Evolutionary conservation across 768 basidiomycete species (phyloP).

Genomic region (Leucocoprinus birnbaumii): DNA sequence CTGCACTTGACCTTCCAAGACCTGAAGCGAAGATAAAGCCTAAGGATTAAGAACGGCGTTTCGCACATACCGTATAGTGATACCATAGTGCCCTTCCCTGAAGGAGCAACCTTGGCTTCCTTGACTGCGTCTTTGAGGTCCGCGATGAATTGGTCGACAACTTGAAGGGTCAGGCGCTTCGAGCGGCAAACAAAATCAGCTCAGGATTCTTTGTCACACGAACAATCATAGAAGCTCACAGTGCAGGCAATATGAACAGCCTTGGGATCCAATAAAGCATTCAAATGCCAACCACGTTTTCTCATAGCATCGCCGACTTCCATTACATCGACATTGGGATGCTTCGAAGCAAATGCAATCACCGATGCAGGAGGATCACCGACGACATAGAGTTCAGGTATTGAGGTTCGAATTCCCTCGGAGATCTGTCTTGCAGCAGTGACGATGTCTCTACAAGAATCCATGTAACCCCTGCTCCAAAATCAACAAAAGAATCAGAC

Average conservation of each 20-base stretch:
- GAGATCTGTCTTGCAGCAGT: slow-evolving; percentile 69
- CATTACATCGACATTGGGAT: slow-evolving; percentile 65
- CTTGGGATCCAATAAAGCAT: slow-evolving; percentile 73
- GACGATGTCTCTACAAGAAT: slow-evolving; percentile 84
- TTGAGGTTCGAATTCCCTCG: slow-evolving; percentile 56
- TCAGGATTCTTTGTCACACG: neutral
- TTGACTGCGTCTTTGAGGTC: slow-evolving; percentile 80
- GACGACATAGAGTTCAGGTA: slow-evolving; percentile 84
- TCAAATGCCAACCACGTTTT: slow-evolving; percentile 88
- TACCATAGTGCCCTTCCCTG: slow-evolving; percentile 86
- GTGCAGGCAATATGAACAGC: slow-evolving; percentile 95
- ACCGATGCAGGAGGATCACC: slow-evolving; percentile 90
- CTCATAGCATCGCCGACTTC: slow-evolving; percentile 91
- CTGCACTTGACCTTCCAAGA: slow-evolving; percentile 76
- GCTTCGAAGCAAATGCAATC: slow-evolving; percentile 78
- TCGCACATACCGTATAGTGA: slow-evolving; percentile 74
- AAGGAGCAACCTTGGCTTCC: slow-evolving; percentile 63
- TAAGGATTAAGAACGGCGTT: too few relatives aligned
- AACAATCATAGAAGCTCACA: slow-evolving; percentile 40
- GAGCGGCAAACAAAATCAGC: neutral
- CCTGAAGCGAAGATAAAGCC: slow-evolving; percentile 38
- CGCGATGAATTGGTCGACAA: slow-evolving; percentile 74
- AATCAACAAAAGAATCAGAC: neutral
- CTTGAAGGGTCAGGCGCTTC: slow-evolving; percentile 76
- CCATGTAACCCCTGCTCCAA: slow-evolving; percentile 71